Percentiles rank a stretch among this genome's conserved stretches.
These are phyloP conservation scores for Sonneratia caseolaris DNA, from an alignment of 345 rosid species.

Conservation along the genomic window DNA sequence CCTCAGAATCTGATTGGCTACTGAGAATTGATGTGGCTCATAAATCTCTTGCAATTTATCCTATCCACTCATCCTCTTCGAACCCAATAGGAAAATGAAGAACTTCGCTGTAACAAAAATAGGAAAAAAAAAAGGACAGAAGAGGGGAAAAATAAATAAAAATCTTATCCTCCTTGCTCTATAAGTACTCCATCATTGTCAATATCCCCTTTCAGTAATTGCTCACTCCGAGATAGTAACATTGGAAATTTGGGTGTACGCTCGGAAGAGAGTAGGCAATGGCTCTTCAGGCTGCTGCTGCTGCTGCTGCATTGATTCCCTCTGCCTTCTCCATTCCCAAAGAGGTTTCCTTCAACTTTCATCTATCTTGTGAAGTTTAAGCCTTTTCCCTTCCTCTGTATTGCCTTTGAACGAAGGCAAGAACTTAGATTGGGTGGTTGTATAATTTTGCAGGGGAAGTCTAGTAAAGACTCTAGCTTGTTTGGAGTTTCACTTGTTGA, in stretches of 20 bases:
- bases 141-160: not conserved
- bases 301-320: constrained; percentile 66
- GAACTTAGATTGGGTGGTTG: not conserved
- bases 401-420: not conserved
- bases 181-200: not conserved
- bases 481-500: constrained; percentile 70
- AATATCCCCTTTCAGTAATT: not conserved
- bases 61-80: constrained; percentile 37
- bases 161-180: not conserved
- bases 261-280: constrained; percentile 14
- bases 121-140: no score
- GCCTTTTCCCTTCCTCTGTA: not conserved
- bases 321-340: constrained; percentile 48
- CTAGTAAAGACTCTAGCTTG: constrained; percentile 52
- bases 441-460: constrained; percentile 39
- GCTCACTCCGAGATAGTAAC: no score
- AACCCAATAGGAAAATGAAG: not conserved
- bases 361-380: not conserved
- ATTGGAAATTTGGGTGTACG: not conserved
- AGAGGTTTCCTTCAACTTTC: constrained; percentile 36
- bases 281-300: constrained; percentile 76
- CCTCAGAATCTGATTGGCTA: constrained; percentile 43
- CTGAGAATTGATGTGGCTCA: constrained; percentile 35
- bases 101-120: no score
- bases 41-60: constrained; percentile 30